A percentile compares a stretch with the other conserved stretches of the same genome.
Evolutionary conservation across 2,329 filamentous ascomycete genomes (phyloP).

Genomic region (Verticillium nonalfalfae): DNA sequence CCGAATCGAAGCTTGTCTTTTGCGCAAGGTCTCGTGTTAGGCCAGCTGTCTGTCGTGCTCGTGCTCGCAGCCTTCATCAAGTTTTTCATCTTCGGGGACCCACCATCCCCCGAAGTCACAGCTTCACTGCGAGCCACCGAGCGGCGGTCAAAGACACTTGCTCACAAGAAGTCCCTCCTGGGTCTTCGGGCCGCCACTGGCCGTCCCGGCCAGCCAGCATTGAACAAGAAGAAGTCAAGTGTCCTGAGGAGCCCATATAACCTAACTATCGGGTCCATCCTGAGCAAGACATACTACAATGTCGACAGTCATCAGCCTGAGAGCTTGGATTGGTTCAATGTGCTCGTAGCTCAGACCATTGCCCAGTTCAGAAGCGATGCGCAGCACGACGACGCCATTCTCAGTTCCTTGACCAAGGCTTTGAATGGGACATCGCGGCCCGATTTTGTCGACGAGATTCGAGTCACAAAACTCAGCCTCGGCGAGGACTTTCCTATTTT

Average conservation of each 20-base stretch:
- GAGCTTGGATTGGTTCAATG: conserved; percentile 98
- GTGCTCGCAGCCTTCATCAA: conserved; percentile 95
- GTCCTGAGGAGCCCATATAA: conserved; percentile 67
- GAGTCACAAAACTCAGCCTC: conserved; percentile 85
- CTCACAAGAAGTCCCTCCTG: conserved; percentile 69
- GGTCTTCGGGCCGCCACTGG: conserved; percentile 46
- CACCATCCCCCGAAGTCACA: conserved; percentile 75
- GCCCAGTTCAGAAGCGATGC: conserved; percentile 92
- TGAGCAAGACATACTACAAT: conserved; percentile 97
- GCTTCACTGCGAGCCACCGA: conserved; percentile 70
- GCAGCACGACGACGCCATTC: conserved; percentile 82
- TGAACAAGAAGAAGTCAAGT: conserved; percentile 62
- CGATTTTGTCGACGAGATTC: conserved; percentile 88
- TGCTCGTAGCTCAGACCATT: conserved; percentile 91
- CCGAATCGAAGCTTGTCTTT: conserved; percentile 64
- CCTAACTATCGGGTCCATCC: conserved; percentile 86
- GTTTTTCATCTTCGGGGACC: conserved; percentile 98
- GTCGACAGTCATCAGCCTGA: conserved; percentile 93
- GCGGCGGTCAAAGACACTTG: conserved; percentile 64
- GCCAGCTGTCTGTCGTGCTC: conserved; percentile 86
- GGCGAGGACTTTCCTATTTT: conserved; percentile 98
- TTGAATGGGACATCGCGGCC: conserved; percentile 84
- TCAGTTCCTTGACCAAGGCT: conserved; percentile 75
- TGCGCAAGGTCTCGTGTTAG: conserved; percentile 86
- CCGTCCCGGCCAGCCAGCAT: conserved; percentile 30